Evolutionary conservation across 108 stramenopile genomes (phyloP), one percentile per base, ranked within the genome.

Genomic region (Cyclotella baltica): DNA sequence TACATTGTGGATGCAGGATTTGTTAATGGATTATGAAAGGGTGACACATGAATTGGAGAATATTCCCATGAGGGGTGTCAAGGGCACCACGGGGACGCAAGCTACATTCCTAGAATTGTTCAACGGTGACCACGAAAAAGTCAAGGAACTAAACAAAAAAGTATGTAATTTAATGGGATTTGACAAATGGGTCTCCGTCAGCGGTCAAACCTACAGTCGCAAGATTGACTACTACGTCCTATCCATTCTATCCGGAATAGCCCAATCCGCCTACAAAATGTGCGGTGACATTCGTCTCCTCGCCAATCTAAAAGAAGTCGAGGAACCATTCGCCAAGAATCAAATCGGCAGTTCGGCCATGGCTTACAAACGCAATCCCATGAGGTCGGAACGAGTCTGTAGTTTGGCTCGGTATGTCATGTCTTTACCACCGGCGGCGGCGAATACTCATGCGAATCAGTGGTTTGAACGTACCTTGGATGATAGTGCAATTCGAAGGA

Each of bases 391-490:
- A 76, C 89, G 99, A 33, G 92, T 93, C 55, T 98, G 98, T 73
- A 96, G 95, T 10, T 70, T 99, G 40, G 89, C 97, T 22, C 86
- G 99, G 29, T 98, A 98, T 77, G 90, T 99, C 63, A 98, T 98
- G 96, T 86, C 89, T 28, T 85, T 98, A 18, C 96, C 97, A 19
- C 77, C 83, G 62, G 90, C 83, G 37, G 97, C 97, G 22, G 98
- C 97, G 36, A 90, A 98, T 77, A 99, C 99, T 40, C 93, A 95
- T 77, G 96, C 98, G 31, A 88, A 83, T 55, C 99, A 99, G 78
- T 99, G 99, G 99, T 97, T 99, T 78, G 99, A 99, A 84, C 93
- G 99, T 19, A 99, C 99, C 0, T 83, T 99, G 61, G 99, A 99
- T 82, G 99, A 99, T 87, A 98, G 97, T 27, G 96, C 98, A n/a